A percentile compares a stretch with the other conserved stretches of the same genome.
These are phyloP conservation scores for Filobasidium floriforme DNA, from an alignment of 768 basidiomycete genomes.

Conservation along the genomic window DNA sequence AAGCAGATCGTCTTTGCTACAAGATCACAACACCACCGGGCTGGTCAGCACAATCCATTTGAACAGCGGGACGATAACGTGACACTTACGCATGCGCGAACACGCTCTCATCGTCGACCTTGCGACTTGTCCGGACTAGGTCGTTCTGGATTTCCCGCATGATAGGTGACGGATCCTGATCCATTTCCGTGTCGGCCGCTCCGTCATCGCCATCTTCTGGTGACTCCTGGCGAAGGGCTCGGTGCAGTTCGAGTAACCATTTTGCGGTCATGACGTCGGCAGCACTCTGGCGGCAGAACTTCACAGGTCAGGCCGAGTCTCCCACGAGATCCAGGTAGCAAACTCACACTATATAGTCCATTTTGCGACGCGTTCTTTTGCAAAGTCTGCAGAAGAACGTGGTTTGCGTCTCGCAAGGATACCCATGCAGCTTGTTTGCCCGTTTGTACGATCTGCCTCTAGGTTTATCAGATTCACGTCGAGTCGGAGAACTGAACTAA, in stretches of 20 bases:
- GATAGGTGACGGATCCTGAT: neutral
- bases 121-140: neutral
- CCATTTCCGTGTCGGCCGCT: neutral
- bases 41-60: neutral
- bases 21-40: too few relatives aligned
- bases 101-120: constrained; percentile 14
- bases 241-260: constrained; percentile 17
- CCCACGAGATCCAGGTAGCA: neutral
- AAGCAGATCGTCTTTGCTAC: constrained; percentile 4
- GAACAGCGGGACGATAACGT: neutral
- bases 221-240: neutral
- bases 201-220: neutral
- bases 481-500: neutral
- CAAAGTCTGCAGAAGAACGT: neutral
- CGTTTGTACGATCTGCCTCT: neutral
- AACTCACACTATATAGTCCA: neutral
- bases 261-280: constrained; percentile 20
- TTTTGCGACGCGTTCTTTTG: constrained; percentile 5
- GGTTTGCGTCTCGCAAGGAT: neutral
- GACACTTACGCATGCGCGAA: constrained; percentile 17
- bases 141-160: neutral
- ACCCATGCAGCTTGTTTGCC: neutral
- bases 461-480: neutral
- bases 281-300: constrained; percentile 22
- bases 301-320: neutral